Evolutionary conservation across 140 eudicot species (phyloP).

Genomic region (Stevia rebaudiana): DNA sequence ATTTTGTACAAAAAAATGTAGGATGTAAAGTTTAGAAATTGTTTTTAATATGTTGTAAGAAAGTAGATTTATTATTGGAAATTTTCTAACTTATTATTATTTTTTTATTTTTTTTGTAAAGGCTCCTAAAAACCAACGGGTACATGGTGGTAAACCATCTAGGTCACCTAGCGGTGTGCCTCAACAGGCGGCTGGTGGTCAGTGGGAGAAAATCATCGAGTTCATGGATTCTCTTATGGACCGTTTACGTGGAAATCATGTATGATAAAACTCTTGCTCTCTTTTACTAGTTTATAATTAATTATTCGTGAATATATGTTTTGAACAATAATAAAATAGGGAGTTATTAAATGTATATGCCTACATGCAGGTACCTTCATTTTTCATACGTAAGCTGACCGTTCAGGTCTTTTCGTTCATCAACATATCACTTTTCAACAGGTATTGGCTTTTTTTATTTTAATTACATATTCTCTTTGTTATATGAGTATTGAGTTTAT

Average conservation of each 20-base stretch:
- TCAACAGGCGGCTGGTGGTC: slow-evolving; percentile 70
- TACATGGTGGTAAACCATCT: slow-evolving; percentile 76
- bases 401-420: slow-evolving; percentile 97
- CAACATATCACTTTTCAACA: slow-evolving; percentile 93
- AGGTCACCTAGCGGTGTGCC: slow-evolving; percentile 74
- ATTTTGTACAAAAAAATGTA: background rate
- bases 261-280: slow-evolving; percentile 29
- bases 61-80: background rate
- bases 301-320: background rate
- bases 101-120: too few species aligned
- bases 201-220: slow-evolving; percentile 92
- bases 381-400: slow-evolving; percentile 94
- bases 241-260: slow-evolving; percentile 76
- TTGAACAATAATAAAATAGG: background rate
- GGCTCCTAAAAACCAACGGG: slow-evolving; percentile 92
- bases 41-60: background rate
- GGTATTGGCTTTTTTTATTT: slow-evolving; percentile 39
- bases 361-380: slow-evolving; percentile 84
- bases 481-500: slow-evolving; percentile 1
- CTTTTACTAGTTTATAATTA: background rate
- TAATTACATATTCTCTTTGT: background rate
- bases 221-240: slow-evolving; percentile 93
- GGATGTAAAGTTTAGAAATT: background rate
- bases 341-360: slow-evolving; percentile 14
- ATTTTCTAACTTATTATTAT: background rate